Evolutionary conservation across 2,329 filamentous ascomycete species (phyloP).

Genomic region (Coleophoma cylindrospora): DNA sequence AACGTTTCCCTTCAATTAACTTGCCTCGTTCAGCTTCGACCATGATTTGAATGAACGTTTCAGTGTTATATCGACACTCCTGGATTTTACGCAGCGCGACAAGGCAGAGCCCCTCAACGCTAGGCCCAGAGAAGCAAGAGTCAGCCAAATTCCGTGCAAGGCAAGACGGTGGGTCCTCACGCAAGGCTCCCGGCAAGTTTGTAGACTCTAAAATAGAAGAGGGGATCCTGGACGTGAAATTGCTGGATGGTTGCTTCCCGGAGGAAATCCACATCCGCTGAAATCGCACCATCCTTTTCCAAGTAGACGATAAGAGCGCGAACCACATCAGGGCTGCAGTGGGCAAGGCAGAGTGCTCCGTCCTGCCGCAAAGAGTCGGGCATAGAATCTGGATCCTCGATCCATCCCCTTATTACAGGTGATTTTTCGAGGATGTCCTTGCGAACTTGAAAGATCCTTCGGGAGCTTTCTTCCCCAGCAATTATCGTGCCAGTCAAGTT

Average conservation of each 20-base stretch:
- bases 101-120: not conserved
- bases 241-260: not conserved
- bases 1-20: not conserved
- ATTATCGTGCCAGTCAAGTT: not conserved
- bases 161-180: not conserved
- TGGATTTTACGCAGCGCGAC: not conserved
- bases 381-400: not conserved
- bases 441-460: not conserved
- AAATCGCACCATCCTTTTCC: not conserved
- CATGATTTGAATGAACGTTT: not conserved
- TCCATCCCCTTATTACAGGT: not conserved
- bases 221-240: not conserved
- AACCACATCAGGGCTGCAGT: not conserved
- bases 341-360: not conserved
- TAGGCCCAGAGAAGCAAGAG: not conserved
- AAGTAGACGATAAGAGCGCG: not conserved
- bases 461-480: not conserved
- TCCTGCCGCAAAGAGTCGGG: not conserved
- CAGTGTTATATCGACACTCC: not conserved
- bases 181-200: slow-evolving; percentile 2
- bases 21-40: not conserved
- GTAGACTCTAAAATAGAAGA: slow-evolving; percentile 3
- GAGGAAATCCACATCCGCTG: not conserved
- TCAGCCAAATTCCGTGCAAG: not conserved
- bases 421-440: not conserved